Percentiles rank a stretch among this genome's conserved stretches.
phyloP scores from a whole-genome alignment of 176 grass and related monocot species.

The Avena insularis region DNA sequence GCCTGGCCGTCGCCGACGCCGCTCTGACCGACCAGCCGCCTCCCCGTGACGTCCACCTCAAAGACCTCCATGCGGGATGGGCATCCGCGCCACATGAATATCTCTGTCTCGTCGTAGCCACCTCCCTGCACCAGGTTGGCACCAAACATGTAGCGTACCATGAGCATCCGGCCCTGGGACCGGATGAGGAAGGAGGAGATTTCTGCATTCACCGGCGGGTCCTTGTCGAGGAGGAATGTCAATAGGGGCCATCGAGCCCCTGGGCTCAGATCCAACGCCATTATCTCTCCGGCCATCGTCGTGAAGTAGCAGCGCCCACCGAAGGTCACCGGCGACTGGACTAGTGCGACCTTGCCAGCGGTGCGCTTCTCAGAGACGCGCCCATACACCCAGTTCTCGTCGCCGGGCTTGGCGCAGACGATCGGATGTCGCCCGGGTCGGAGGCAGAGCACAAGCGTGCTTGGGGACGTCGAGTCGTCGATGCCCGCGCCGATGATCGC shows the following conservation, averaged over 20 bases:
- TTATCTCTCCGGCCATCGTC: neutral
- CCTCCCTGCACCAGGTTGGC: neutral
- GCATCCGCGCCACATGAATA: neutral
- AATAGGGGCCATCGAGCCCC: neutral
- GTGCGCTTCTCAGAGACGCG: neutral
- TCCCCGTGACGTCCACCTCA: conserved; percentile 1
- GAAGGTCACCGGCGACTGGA: neutral
- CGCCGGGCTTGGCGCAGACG: neutral
- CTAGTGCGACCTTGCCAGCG: neutral
- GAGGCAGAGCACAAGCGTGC: neutral
- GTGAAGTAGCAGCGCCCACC: conserved; percentile 2
- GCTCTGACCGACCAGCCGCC: neutral
- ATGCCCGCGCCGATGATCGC: neutral
- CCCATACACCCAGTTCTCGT: neutral
- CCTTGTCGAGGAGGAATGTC: neutral
- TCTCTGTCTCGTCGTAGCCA: neutral
- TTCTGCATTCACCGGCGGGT: neutral
- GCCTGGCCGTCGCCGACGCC: neutral
- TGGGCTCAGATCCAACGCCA: neutral
- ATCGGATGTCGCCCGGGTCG: neutral
- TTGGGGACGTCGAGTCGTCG: neutral
- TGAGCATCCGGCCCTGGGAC: conserved; percentile 16
- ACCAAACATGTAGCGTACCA: neutral
- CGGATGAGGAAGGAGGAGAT: neutral
- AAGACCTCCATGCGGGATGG: neutral